Base-by-base conservation (phyloP, 192 early-diverging fungal genomes). In the Coemansia sp. region DNA sequence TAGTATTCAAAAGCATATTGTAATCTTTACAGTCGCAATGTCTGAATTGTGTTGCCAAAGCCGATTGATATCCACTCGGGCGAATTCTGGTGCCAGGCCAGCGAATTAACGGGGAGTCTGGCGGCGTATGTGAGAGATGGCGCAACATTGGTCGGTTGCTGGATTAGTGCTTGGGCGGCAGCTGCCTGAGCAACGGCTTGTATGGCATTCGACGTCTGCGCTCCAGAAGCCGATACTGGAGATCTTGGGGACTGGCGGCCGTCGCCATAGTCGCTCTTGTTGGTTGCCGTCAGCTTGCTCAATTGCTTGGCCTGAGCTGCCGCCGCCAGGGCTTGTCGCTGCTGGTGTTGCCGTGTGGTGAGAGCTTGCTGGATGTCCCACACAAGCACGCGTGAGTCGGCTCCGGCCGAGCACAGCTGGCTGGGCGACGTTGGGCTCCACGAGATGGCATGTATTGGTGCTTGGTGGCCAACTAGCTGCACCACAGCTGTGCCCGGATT, bases 51-150 rank as follows among this genome's bases (percentile, higher is more conserved):
- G 51, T 86, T 84, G 33, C 93, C 95, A 84, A 88, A 92, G 1
- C 89, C 91, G 69, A 98, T 89, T 19, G 89, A 95, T 35, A 98
- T 84, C 95, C 95, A 98, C 17, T 95, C 92, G 29, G 93, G 87
- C 37, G 84, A 77, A 14, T 78, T 80, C 19, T 88, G 74, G 40
- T 90, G 91, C 96, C 96, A 98, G 11, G 89, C 79, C 34, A 98
- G 68, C 71, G 91, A 88, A 74, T 93, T 94, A 57, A 97, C 90
- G 42, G 92, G 88, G 8, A 84, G 80, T 8, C 85, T 82, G 19
- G 95, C 94, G 9, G 81, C 77, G 79, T 94, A 96, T 7, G 89
- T 89, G 34, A 94, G 75, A 10, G 90, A 78, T 7, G 94, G 94
- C 0, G 75, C 76, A 27, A 75, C 77, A n/a, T 29, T 45, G 2